These are phyloP conservation scores for Tympanopsis confertula DNA, from an alignment of 2,329 filamentous ascomycete genomes.

Conservation along the genomic window DNA sequence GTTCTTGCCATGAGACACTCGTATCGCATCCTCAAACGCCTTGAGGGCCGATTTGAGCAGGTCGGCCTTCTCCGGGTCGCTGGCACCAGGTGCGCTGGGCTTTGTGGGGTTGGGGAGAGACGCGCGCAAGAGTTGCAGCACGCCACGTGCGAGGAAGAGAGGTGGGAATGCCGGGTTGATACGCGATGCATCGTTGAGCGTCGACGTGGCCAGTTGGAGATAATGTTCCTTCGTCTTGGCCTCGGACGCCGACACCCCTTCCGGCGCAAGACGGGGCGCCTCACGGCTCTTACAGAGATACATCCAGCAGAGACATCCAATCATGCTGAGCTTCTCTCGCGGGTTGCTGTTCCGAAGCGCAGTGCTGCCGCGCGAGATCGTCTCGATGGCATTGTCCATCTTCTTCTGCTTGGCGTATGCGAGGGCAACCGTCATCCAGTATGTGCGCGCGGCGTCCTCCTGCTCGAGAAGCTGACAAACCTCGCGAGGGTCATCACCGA, in stretches of 20 bases:
- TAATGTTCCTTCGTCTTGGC: constrained; percentile 59
- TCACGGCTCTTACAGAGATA: constrained; percentile 81
- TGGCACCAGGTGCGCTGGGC: constrained; percentile 33
- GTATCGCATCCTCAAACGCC: constrained; percentile 86
- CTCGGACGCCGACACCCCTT: constrained; percentile 24
- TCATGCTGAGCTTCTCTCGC: constrained; percentile 74
- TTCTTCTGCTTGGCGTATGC: constrained; percentile 95
- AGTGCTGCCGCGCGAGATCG: constrained; percentile 61
- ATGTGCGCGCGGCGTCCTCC: constrained; percentile 78
- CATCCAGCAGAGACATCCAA: constrained; percentile 81
- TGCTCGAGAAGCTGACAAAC: constrained; percentile 91
- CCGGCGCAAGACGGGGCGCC: constrained; percentile 47
- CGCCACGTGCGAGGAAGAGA: constrained; percentile 59
- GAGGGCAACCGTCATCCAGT: constrained; percentile 96
- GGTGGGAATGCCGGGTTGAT: constrained; percentile 61
- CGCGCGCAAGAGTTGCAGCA: constrained; percentile 57
- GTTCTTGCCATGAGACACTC: constrained; percentile 74
- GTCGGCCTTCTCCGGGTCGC: constrained; percentile 56
- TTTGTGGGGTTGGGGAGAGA: constrained; percentile 47
- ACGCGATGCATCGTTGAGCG: constrained; percentile 60
- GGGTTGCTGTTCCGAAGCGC: constrained; percentile 60
- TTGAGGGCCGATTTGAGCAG: constrained; percentile 77
- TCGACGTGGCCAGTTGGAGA: constrained; percentile 53
- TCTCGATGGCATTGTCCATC: constrained; percentile 70
- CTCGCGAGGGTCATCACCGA: constrained; percentile 88